phyloP scores from a whole-genome alignment of 768 basidiomycete species.

The Mrakia hoshinonis region DNA sequence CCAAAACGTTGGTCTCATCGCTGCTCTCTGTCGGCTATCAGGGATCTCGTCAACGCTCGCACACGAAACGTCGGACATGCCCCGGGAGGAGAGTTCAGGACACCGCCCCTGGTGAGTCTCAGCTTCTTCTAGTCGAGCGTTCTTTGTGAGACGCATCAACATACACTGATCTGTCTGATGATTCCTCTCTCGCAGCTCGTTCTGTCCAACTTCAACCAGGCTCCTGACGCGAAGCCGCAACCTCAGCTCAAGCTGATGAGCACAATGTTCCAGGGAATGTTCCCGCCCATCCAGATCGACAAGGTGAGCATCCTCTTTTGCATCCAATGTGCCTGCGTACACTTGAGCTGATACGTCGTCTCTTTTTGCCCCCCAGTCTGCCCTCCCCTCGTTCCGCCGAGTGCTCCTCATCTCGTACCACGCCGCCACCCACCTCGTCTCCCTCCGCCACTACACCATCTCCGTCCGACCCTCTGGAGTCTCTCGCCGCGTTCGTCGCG shows the following conservation, averaged over 20 bases:
- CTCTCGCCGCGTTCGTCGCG: constrained; percentile 76
- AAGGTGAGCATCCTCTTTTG: constrained; percentile 35
- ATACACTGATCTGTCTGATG: not conserved
- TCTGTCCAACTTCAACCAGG: constrained; percentile 56
- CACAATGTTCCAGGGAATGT: constrained; percentile 92
- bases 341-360: not conserved
- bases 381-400: constrained; percentile 56
- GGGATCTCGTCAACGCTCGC: constrained; percentile 40
- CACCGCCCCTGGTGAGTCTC: constrained; percentile 70
- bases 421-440: constrained; percentile 70
- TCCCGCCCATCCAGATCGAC: constrained; percentile 68
- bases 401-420: constrained; percentile 91
- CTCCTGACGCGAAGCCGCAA: constrained; percentile 51
- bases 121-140: not conserved
- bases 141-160: not conserved
- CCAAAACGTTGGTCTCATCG: too few species aligned
- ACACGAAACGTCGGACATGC: constrained; percentile 40
- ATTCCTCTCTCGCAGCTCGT: constrained; percentile 66
- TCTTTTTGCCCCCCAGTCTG: constrained; percentile 64
- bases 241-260: constrained; percentile 82
- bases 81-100: constrained; percentile 54
- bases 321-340: not conserved
- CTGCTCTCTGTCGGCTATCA: constrained; percentile 11
- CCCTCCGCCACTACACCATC: constrained; percentile 90
- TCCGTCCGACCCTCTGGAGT: constrained; percentile 90